Evolutionary conservation across 805 yeast species (phyloP).

Genomic region (Pichia manshurica): DNA sequence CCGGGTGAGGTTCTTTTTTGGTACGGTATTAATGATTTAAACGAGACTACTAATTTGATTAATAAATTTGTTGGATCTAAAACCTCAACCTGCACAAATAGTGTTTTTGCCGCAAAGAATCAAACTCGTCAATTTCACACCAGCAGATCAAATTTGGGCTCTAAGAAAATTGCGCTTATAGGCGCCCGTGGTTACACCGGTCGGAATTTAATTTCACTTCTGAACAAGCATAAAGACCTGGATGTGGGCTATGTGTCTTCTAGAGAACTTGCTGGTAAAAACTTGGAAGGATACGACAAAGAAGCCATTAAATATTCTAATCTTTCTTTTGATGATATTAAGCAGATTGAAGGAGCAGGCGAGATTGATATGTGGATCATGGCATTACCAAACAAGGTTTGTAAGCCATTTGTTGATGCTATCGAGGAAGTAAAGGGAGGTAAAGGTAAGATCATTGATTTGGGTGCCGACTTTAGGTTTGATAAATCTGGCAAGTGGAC

Average conservation of each 20-base stretch:
- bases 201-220: conserved; percentile 80
- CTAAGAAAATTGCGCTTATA: conserved; percentile 71
- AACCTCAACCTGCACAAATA: conserved; percentile 31
- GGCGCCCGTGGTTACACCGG: conserved; percentile 99
- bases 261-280: conserved; percentile 86
- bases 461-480: conserved; percentile 94
- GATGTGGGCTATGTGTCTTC: conserved; percentile 93
- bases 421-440: conserved; percentile 59
- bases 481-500: conserved; percentile 85
- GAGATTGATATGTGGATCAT: conserved; percentile 96
- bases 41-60: conserved; percentile 58
- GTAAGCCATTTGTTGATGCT: conserved; percentile 80
- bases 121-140: conserved; percentile 28
- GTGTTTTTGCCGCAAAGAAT: conserved; percentile 39
- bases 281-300: conserved; percentile 82
- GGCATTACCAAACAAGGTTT: conserved; percentile 98
- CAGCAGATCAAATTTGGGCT: conserved; percentile 11
- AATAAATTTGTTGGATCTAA: conserved; percentile 40
- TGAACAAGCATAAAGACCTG: conserved; percentile 80
- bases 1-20: conserved; percentile 89
- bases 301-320: conserved; percentile 75
- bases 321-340: conserved; percentile 81
- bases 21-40: conserved; percentile 76
- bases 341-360: conserved; percentile 63
- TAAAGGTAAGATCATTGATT: conserved; percentile 77